A percentile compares a stretch with the other conserved stretches of the same genome.
Conservation (phyloP, 768 basidiomycete species). For the Amanita rimosa region DNA sequence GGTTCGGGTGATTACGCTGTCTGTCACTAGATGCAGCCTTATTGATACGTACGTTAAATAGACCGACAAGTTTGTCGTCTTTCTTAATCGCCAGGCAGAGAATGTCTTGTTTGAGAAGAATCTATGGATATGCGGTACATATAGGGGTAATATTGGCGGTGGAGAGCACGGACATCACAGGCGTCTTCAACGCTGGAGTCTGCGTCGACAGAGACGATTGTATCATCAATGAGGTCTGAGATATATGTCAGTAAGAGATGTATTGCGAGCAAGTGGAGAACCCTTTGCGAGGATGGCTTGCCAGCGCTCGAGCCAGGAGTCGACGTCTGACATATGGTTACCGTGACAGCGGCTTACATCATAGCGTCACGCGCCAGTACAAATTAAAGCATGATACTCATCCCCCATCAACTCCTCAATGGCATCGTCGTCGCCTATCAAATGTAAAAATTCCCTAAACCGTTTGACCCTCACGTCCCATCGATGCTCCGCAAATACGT, state of each 20-base stretch:
- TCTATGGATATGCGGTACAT: constrained; percentile 22
- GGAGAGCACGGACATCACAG: constrained; percentile 46
- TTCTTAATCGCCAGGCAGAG: constrained; percentile 54
- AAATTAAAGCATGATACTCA: too few species aligned
- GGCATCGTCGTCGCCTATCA: too few species aligned
- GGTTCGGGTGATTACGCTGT: neutral
- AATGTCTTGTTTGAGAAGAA: constrained; percentile 49
- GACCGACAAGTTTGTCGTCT: constrained; percentile 30
- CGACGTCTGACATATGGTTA: constrained; percentile 13
- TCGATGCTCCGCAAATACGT: too few species aligned
- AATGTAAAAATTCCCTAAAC: too few species aligned
- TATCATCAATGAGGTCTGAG: constrained; percentile 60
- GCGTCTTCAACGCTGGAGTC: constrained; percentile 74
- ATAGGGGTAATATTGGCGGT: neutral
- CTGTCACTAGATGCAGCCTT: neutral
- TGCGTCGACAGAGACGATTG: constrained; percentile 54
- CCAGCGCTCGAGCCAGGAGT: constrained; percentile 52
- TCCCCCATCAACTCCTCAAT: too few species aligned
- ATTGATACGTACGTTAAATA: constrained; percentile 57
- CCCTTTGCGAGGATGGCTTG: constrained; percentile 44
- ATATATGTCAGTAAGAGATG: neutral
- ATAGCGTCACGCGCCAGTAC: too few species aligned
- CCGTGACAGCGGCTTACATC: too few species aligned
- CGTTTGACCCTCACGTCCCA: too few species aligned
- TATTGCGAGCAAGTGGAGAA: neutral